Evolutionary conservation across 371 early-diverging fungal genomes (phyloP), one percentile per base, ranked within the genome.

Genomic region (Mortierella sp.): DNA sequence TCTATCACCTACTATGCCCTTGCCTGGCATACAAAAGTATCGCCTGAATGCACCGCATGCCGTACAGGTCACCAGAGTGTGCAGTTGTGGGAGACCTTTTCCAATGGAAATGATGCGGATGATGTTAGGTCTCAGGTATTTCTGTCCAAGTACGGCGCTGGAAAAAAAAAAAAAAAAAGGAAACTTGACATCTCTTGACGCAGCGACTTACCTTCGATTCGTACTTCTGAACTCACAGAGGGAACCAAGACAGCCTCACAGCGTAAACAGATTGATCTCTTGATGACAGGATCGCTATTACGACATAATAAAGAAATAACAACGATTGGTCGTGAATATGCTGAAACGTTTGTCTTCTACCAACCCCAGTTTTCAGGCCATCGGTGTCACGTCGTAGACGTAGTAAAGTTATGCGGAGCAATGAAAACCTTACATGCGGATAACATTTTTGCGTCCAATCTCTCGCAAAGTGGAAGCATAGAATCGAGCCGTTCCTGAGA

Each of bases 31-130:
- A 41, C 76, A 75, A 64, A 49, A 75, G 43, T 60, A 75, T 17
- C 76, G 48, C 12, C 76, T 63, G 17, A 69, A 75, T 11, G 76
- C 69, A 4, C 76, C 76, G 37, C 76, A 75, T 28, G 76, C 69
- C 1, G 42, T 64, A 39, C 76, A 75, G 1, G 56, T 60, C 23
- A 75, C 64, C 23, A 12, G 5, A 15, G 70, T 69, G 50, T 75
- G 55, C 34, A 75, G 42, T 21, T 75, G 76, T n/a, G 76, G 76
- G 8, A 31, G 30, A 26, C 64, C 76, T 75, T 50, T n/a, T 47
- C 19, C 3, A 43, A 23, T 17, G 1, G 27, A 17, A 11, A 46
- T 14, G n/a, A 15, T 6, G 19, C 39, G 49, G n/a, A n/a, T n/a
- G n/a, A n/a, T n/a, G n/a, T n/a, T n/a, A n/a, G n/a, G n/a, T n/a